Conservation (phyloP, 345 rosid species). For the Lenwebbia sp. region DNA sequence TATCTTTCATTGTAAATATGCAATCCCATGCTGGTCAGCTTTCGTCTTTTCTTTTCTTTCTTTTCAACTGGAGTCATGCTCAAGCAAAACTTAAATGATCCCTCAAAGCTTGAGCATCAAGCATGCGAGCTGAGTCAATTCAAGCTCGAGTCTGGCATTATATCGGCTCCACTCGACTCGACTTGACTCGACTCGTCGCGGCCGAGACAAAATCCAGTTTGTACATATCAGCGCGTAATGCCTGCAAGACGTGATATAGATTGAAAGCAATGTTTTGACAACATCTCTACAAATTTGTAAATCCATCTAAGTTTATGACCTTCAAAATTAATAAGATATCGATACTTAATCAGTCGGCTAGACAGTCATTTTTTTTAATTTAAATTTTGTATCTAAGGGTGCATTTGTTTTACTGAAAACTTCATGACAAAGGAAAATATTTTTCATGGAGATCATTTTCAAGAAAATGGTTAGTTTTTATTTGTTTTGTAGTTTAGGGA, state of each 20-base stretch:
- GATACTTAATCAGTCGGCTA: not conserved
- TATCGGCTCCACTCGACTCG: not conserved
- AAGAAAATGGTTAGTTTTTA: too few relatives aligned
- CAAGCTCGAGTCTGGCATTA: rapidly evolving
- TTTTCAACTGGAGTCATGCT: not conserved
- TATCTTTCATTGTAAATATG: not conserved
- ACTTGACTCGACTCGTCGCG: too few relatives aligned
- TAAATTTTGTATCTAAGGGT: too few relatives aligned
- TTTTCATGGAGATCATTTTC: too few relatives aligned
- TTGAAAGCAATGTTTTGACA: not conserved
- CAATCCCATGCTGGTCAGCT: not conserved
- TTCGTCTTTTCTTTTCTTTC: not conserved
- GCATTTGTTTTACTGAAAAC: too few relatives aligned
- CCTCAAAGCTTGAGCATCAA: rapidly evolving
- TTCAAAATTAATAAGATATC: not conserved
- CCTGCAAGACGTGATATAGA: not conserved
- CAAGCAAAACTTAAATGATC: not conserved
- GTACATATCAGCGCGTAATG: not conserved
- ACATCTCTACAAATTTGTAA: not conserved
- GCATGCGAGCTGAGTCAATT: not conserved
- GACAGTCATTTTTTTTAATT: too few relatives aligned
- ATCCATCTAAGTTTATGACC: not conserved
- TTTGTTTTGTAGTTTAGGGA: too few relatives aligned
- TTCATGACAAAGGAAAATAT: too few relatives aligned
- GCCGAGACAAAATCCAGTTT: not conserved